A percentile compares a stretch with the other conserved stretches of the same genome.
Evolutionary conservation across 179 eudicot genomes (phyloP).

Genomic region (Beta lomatogona): DNA sequence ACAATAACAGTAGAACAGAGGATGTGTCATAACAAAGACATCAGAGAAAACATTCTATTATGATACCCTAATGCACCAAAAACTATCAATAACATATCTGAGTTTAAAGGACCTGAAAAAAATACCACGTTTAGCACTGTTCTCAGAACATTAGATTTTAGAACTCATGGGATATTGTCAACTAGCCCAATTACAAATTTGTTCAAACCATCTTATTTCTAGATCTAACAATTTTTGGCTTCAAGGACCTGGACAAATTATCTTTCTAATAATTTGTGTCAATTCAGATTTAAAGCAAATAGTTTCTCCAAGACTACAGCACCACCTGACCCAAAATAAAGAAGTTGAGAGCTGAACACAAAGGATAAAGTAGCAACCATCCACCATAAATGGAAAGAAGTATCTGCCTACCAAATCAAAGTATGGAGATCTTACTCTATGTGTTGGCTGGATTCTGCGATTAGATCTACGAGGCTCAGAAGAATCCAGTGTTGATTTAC

Average conservation of each 20-base stretch:
- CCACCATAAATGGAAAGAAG: background rate
- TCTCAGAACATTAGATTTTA: background rate
- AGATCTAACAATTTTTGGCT: background rate
- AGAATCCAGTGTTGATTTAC: constrained; percentile 42
- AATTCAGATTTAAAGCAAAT: background rate
- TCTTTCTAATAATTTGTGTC: background rate
- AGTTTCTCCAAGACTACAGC: background rate
- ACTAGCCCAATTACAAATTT: background rate
- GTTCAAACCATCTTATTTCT: background rate
- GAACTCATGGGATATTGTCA: background rate
- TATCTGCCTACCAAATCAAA: background rate
- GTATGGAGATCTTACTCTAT: constrained; percentile 55
- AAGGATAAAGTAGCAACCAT: background rate
- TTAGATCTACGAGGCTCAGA: constrained; percentile 83
- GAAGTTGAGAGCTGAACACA: background rate
- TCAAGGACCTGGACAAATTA: background rate
- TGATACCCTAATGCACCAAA: background rate
- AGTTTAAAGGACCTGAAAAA: background rate
- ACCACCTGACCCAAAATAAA: background rate
- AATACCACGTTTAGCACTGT: background rate
- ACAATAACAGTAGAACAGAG: background rate
- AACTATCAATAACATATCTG: background rate
- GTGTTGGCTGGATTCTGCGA: constrained; percentile 88
- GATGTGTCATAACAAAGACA: background rate
- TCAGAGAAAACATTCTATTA: background rate